Evolutionary conservation across 805 yeast genomes (phyloP), one percentile per base, ranked within the genome.

Genomic region (Nematodospora valgi): DNA sequence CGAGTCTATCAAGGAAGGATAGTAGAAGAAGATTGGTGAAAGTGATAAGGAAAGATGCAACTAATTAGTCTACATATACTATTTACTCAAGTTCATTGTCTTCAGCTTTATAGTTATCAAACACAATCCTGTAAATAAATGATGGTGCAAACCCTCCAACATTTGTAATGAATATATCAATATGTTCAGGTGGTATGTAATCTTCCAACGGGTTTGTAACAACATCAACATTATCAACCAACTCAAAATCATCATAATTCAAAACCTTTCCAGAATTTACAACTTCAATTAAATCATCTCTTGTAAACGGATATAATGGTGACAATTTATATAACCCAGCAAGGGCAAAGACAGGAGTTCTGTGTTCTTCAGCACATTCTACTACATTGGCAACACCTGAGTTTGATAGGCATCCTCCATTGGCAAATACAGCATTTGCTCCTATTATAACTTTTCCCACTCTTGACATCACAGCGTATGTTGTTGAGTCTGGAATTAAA

Each of bases 61-160:
- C n/a, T n/a, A n/a, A n/a, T n/a, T n/a, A n/a, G n/a, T n/a, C n/a
- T n/a, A n/a, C n/a, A n/a, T n/a, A n/a, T n/a, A n/a, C n/a, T n/a
- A n/a, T n/a, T n/a, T 59, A 68, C 38, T 70, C 79, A 43, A 82
- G 63, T 48, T 70, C 71, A 40, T 76, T 86, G 64, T 93, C 98
- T 50, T 82, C 88, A 35, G 81, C 77, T 59, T 84, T 83, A 61
- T 93, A 93, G 62, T 91, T 87, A 60, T 93, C 98, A 66, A 89
- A 76, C 14, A 93, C 95, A 37, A 93, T 84, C 62, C 98, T 81
- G 62, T 93, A 93, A 36, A 93, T 84, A 64, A 93, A 93, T 49
- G 91, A 86, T 30, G 98, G 98, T 17, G 98, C 86, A 56, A 85
- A 88, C 11, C 98, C 98, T 32, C 98, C 98, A 34, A 89, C 77